phyloP scores from a whole-genome alignment of 306 rosid genomes.

The Cucurbita ficifolia region DNA sequence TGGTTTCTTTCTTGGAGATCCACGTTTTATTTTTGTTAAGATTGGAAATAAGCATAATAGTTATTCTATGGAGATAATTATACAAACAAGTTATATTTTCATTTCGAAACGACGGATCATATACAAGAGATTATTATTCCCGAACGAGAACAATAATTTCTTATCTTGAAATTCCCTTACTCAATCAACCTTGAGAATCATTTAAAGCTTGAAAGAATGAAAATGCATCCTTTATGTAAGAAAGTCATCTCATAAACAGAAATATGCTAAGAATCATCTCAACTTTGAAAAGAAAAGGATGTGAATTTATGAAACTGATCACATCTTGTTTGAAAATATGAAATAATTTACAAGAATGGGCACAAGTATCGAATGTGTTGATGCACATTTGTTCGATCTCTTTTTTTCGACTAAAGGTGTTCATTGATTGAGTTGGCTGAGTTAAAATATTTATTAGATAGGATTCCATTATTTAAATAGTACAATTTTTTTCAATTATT shows the following conservation, averaged over 20 bases:
- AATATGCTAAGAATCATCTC: not conserved
- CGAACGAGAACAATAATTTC: not conserved
- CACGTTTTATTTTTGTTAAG: not conserved
- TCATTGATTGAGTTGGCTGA: too few species aligned
- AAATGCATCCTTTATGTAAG: not conserved
- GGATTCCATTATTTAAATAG: too few species aligned
- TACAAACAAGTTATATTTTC: not conserved
- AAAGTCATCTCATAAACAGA: not conserved
- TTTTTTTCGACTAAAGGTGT: too few species aligned
- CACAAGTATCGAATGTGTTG: too few species aligned
- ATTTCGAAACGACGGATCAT: not conserved
- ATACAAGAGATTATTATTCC: too few species aligned
- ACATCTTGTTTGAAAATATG: not conserved
- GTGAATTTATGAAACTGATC: not conserved
- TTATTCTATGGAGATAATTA: not conserved
- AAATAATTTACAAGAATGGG: too few species aligned
- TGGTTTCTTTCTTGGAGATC: not conserved
- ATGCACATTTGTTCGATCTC: too few species aligned
- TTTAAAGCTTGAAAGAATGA: not conserved
- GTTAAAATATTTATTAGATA: too few species aligned
- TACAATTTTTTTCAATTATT: too few species aligned
- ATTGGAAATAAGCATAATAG: not conserved
- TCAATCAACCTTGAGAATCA: not conserved
- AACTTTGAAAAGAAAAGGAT: not conserved
- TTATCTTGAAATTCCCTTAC: not conserved